phyloP scores from a whole-genome alignment of 2,329 filamentous ascomycete genomes.

The Aspergillus bombycis region DNA sequence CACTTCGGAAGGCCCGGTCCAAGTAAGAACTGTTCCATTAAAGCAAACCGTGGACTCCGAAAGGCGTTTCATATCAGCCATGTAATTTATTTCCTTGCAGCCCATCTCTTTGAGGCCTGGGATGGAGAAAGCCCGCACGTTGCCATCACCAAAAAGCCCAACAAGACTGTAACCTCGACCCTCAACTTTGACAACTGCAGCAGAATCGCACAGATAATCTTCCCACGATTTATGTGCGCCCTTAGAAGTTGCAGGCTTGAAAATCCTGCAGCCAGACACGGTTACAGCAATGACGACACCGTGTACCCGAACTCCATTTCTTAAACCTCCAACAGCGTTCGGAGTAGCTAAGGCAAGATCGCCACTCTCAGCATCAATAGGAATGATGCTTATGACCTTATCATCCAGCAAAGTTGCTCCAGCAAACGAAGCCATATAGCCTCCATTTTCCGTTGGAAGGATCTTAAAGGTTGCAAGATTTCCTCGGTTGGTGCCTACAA shows the following conservation, averaged over 20 bases:
- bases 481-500: conserved; percentile 84
- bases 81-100: conserved; percentile 62
- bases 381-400: conserved; percentile 72
- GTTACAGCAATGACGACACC: conserved; percentile 81
- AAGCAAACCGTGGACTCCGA: conserved; percentile 70
- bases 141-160: conserved; percentile 81
- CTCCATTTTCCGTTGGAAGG: conserved; percentile 68
- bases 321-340: conserved; percentile 71
- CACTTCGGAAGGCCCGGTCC: conserved; percentile 85
- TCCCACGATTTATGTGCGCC: conserved; percentile 93
- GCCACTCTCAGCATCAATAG: conserved; percentile 79
- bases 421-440: conserved; percentile 72
- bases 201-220: conserved; percentile 77
- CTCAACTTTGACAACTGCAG: conserved; percentile 74
- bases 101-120: conserved; percentile 85
- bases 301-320: conserved; percentile 73
- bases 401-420: conserved; percentile 71
- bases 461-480: conserved; percentile 89
- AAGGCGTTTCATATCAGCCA: conserved; percentile 75
- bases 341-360: conserved; percentile 76
- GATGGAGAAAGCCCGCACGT: conserved; percentile 79
- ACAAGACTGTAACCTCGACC: conserved; percentile 77
- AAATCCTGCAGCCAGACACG: conserved; percentile 75
- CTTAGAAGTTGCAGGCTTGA: conserved; percentile 81
- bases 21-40: conserved; percentile 82